Evolutionary conservation across 2,329 filamentous ascomycete species (phyloP).

Genomic region (Aspergillus sp.): DNA sequence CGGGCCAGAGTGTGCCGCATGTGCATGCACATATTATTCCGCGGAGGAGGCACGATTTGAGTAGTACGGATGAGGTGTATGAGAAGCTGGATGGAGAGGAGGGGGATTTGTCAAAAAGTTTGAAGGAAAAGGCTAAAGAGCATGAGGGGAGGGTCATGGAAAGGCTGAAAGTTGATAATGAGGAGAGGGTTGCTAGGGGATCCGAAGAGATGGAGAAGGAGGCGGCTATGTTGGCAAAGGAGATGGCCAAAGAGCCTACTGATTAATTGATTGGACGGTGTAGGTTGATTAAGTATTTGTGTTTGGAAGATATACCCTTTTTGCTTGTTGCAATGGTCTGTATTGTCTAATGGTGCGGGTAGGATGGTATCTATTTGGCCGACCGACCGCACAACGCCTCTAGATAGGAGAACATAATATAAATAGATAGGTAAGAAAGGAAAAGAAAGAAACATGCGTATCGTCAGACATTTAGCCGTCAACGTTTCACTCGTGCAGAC

Average conservation of each 20-base stretch:
- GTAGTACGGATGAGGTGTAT: slow-evolving; percentile 74
- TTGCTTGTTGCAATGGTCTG: not conserved
- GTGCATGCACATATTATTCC: slow-evolving; percentile 93
- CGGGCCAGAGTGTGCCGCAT: slow-evolving; percentile 91
- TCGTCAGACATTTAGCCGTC: slow-evolving; percentile 15
- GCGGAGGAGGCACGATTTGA: slow-evolving; percentile 59
- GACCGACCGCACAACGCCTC: slow-evolving; percentile 10
- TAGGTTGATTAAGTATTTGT: not conserved
- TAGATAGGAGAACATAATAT: not conserved
- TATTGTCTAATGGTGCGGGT: not conserved
- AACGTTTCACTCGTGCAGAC: slow-evolving; percentile 8
- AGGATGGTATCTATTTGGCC: slow-evolving; percentile 4
- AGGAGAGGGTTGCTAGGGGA: slow-evolving; percentile 57
- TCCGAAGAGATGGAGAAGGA: slow-evolving; percentile 38
- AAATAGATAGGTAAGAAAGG: slow-evolving; percentile 1
- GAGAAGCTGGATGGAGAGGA: slow-evolving; percentile 78
- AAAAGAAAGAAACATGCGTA: slow-evolving; percentile 7
- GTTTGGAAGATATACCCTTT: not conserved
- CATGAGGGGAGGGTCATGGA: slow-evolving; percentile 56
- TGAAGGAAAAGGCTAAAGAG: slow-evolving; percentile 40
- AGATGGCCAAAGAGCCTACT: slow-evolving; percentile 30
- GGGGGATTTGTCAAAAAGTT: slow-evolving; percentile 73
- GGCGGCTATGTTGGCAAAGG: slow-evolving; percentile 43
- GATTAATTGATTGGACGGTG: slow-evolving; percentile 4
- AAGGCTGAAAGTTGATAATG: slow-evolving; percentile 38